phyloP scores from a whole-genome alignment of 805 yeast species.

The Candida parachauliodes region DNA sequence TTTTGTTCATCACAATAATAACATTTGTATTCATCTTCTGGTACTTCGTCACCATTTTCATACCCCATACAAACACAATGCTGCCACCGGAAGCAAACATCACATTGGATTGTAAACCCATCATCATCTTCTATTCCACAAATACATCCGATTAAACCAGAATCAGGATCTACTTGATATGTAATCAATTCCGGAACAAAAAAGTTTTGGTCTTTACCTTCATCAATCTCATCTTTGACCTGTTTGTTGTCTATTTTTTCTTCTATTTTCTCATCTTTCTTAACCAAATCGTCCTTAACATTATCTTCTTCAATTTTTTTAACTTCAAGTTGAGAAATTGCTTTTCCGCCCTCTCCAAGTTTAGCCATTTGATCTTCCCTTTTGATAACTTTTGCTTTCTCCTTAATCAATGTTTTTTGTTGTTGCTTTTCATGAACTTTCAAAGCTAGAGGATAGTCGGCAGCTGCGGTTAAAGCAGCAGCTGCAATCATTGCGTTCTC shows the following conservation, averaged over 20 bases:
- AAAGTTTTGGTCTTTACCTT: too few species aligned
- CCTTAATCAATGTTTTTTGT: background rate
- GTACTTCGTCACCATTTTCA: slow-evolving; percentile 65
- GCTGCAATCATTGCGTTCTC: slow-evolving; percentile 71
- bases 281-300: slow-evolving; percentile 17
- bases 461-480: slow-evolving; percentile 80
- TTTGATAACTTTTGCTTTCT: slow-evolving; percentile 1
- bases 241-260: too few species aligned
- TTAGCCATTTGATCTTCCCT: too few species aligned
- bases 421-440: slow-evolving; percentile 10
- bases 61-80: slow-evolving; percentile 90
- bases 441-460: slow-evolving; percentile 66
- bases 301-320: slow-evolving; percentile 14
- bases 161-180: slow-evolving; percentile 72
- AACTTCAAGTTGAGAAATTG: too few species aligned
- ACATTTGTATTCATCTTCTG: slow-evolving; percentile 74
- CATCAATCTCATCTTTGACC: too few species aligned
- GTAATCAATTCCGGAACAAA: slow-evolving; percentile 33
- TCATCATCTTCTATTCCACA: slow-evolving; percentile 87
- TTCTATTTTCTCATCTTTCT: slow-evolving; percentile 10
- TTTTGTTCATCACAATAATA: slow-evolving; percentile 60
- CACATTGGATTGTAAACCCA: slow-evolving; percentile 94
- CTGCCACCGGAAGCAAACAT: slow-evolving; percentile 89
- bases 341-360: too few species aligned
- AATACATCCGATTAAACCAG: slow-evolving; percentile 84